Evolutionary conservation across 139 green algal genomes (phyloP).

Genomic region (Nannochloris sp.): DNA sequence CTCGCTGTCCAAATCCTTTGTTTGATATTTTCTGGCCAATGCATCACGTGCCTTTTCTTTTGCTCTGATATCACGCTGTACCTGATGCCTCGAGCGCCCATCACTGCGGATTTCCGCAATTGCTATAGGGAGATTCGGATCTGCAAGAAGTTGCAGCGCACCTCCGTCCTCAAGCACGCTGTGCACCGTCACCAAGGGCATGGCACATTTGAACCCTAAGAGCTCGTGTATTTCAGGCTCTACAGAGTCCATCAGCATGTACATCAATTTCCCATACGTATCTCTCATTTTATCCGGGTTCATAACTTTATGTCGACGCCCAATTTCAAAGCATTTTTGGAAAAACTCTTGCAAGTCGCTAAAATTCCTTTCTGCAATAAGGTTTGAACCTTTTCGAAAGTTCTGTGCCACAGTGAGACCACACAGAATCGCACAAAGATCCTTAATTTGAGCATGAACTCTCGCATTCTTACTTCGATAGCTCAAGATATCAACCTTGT

Average conservation of each 20-base stretch:
- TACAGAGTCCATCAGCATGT: conserved; percentile 72
- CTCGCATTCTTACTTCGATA: conserved; percentile 65
- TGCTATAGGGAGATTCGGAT: conserved; percentile 61
- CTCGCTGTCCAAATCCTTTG: conserved; percentile 35
- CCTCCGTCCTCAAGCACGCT: conserved; percentile 62
- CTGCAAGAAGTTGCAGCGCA: conserved; percentile 46
- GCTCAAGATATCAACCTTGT: conserved; percentile 80
- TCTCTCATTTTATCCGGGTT: conserved; percentile 91
- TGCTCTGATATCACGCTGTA: conserved; percentile 77
- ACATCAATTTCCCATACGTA: conserved; percentile 74
- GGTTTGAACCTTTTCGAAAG: conserved; percentile 75
- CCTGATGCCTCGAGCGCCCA: conserved; percentile 27
- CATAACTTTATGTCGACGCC: conserved; percentile 85
- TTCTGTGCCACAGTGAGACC: conserved; percentile 70
- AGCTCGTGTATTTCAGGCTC: conserved; percentile 59
- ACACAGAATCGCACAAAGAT: conserved; percentile 82
- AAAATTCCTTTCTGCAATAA: conserved; percentile 74
- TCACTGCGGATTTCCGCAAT: conserved; percentile 76
- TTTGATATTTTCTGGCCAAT: conserved; percentile 56
- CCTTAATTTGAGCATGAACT: conserved; percentile 74
- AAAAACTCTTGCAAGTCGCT: conserved; percentile 65
- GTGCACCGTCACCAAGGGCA: conserved; percentile 66
- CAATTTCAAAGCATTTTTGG: conserved; percentile 77
- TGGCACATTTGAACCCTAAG: conserved; percentile 62
- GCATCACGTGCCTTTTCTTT: conserved; percentile 43